A percentile compares a stretch with the other conserved stretches of the same genome.
Evolutionary conservation across 2,329 filamentous ascomycete genomes (phyloP).

Genomic region (Macrophomina tecta): DNA sequence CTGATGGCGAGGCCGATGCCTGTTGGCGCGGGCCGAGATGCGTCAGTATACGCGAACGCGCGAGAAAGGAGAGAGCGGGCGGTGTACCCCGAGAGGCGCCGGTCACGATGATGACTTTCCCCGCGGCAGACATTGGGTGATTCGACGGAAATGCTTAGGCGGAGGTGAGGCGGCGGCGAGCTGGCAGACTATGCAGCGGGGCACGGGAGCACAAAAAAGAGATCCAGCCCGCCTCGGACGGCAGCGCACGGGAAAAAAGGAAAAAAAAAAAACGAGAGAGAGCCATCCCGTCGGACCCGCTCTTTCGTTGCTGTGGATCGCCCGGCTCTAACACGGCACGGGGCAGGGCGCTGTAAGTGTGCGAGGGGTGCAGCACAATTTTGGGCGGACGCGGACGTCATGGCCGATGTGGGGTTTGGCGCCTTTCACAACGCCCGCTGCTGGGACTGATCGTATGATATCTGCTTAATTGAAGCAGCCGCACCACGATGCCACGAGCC

Average conservation of each 20-base stretch:
- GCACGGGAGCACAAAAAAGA: conserved; percentile 11
- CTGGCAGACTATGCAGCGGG: conserved; percentile 53
- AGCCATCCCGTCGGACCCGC: conserved; percentile 13
- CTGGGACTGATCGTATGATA: conserved; percentile 29
- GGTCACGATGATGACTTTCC: conserved; percentile 63
- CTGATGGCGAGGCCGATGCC: conserved; percentile 68
- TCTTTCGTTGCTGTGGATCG: conserved; percentile 8
- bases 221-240: neutral
- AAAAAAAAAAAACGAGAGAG: neutral
- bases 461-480: conserved; percentile 18
- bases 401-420: conserved; percentile 28
- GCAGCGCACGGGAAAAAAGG: neutral
- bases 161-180: conserved; percentile 51
- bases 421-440: conserved; percentile 22
- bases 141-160: conserved; percentile 29
- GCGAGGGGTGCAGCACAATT: conserved; percentile 14
- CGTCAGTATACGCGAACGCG: conserved; percentile 5
- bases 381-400: conserved; percentile 27
- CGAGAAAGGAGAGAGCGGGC: conserved; percentile 9
- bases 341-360: neutral
- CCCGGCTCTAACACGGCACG: neutral
- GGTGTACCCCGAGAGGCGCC: conserved; percentile 66
- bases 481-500: conserved; percentile 17
- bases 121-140: conserved; percentile 63
- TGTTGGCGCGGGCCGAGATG: conserved; percentile 34